Base-by-base conservation (phyloP, 2,329 filamentous ascomycete species). In the Beauveria asiatica region DNA sequence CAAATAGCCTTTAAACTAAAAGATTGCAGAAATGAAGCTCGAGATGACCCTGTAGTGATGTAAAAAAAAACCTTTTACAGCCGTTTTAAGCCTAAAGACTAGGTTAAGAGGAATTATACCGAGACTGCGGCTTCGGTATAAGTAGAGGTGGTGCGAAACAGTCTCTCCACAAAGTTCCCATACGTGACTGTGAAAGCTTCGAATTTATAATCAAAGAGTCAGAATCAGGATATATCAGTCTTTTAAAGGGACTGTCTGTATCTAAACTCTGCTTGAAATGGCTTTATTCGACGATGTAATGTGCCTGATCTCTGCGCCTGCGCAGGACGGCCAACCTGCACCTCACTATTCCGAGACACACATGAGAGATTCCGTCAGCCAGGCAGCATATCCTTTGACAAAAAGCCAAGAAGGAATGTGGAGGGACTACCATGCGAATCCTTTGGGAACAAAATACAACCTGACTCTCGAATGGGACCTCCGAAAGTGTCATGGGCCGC, bases 381-480 rank as follows among this genome's bases (percentile, higher is more conserved):
- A 49, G 8, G 46, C 46, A 49, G 46, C 56, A 25, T 62, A 55
- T 19, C 59, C 61, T 13, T 42, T 62, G 41, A 59, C 61, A 16
- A 62, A 61, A 51, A 61, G 61, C 10, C 61, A 62, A 46, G 59
- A 58, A n/a, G 61, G 54, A 23, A 61, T 62, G 53, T 62, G 61
- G 61, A 30, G 44, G 17, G 61, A 62, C 44, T 62, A 57, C 5
- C 54, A 59, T 17, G 50, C 39, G 10, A 55, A 56, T 21, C 58
- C 61, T 2, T 19, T 23, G 33, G 55, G 61, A 39, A 62, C 61
- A 51, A 61, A 62, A 41, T 62, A 62, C 37, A 61, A 62, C 27
- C 55, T 62, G 23, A 62, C 61, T 13, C 23, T 62, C 16, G 61
- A 62, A 48, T 61, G 49, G 54, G 37, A 62, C 33, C 52, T 62